These are phyloP conservation scores for Magnolia kwangsiensis DNA, from an alignment of 164 flowering plant species.

Conservation along the genomic window DNA sequence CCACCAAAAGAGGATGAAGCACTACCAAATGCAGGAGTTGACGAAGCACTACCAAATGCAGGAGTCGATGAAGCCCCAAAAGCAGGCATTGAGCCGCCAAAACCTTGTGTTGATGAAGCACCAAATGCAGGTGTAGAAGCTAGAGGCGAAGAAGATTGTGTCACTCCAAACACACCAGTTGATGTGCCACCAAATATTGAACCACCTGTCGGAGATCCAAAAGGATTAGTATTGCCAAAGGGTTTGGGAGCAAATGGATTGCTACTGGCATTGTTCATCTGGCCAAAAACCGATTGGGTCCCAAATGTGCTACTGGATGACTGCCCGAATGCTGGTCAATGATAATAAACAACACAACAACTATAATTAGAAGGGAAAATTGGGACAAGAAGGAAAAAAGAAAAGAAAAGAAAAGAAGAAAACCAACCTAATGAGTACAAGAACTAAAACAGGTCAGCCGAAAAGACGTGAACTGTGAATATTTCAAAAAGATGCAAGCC, in stretches of 20 bases:
- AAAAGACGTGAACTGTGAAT: too few relatives aligned
- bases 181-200: neutral
- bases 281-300: neutral
- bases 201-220: neutral
- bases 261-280: neutral
- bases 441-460: neutral
- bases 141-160: neutral
- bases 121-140: conserved; percentile 1
- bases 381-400: neutral
- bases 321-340: neutral
- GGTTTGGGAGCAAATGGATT: neutral
- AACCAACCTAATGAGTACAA: neutral
- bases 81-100: neutral
- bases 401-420: neutral
- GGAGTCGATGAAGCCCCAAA: neutral
- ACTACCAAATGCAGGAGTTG: conserved; percentile 4
- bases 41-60: conserved; percentile 3
- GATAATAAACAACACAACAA: neutral
- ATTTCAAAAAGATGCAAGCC: too few relatives aligned
- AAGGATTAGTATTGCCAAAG: neutral
- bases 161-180: neutral
- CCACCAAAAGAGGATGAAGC: neutral
- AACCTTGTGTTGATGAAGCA: neutral
- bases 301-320: conserved; percentile 3
- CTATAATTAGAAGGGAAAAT: neutral